Conservation (phyloP, 1,284 basidiomycete species). For the Marasmius tenuissimus region DNA sequence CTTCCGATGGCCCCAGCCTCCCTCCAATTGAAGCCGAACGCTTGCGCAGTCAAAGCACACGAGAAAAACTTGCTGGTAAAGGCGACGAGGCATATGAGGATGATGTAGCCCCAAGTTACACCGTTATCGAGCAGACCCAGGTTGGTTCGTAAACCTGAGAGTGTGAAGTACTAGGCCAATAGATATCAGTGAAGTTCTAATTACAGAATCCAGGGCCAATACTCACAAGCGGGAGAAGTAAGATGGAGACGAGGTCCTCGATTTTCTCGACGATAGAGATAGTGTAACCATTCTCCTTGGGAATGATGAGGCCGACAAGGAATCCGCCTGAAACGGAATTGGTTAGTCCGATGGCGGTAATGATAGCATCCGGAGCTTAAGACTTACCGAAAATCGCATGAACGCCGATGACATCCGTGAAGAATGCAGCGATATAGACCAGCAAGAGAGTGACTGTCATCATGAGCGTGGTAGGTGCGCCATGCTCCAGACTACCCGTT, state of each 20-base stretch:
- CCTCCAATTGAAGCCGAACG: conserved; percentile 70
- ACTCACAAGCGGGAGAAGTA: conserved; percentile 82
- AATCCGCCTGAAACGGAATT: conserved; percentile 62
- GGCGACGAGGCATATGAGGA: conserved; percentile 80
- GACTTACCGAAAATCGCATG: conserved; percentile 63
- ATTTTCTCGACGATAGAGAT: conserved; percentile 76
- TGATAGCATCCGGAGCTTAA: background rate
- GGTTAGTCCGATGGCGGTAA: conserved; percentile 34
- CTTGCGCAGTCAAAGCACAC: conserved; percentile 64
- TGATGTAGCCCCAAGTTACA: conserved; percentile 83
- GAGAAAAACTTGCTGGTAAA: conserved; percentile 79
- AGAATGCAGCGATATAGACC: conserved; percentile 79
- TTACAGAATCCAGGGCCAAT: background rate
- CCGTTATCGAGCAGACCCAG: conserved; percentile 76
- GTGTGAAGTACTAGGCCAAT: conserved; percentile 67
- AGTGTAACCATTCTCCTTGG: conserved; percentile 84
- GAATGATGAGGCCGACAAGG: conserved; percentile 86
- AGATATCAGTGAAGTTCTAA: conserved; percentile 1
- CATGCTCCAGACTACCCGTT: conserved; percentile 74
- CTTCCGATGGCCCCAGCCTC: conserved; percentile 87
- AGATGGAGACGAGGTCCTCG: conserved; percentile 73
- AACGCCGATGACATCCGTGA: conserved; percentile 86
- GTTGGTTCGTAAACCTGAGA: conserved; percentile 84
- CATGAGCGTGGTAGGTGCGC: conserved; percentile 73
- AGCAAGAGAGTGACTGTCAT: conserved; percentile 80